Evolutionary conservation across 2,329 filamentous ascomycete species (phyloP).

Genomic region (Alternaria sp.): DNA sequence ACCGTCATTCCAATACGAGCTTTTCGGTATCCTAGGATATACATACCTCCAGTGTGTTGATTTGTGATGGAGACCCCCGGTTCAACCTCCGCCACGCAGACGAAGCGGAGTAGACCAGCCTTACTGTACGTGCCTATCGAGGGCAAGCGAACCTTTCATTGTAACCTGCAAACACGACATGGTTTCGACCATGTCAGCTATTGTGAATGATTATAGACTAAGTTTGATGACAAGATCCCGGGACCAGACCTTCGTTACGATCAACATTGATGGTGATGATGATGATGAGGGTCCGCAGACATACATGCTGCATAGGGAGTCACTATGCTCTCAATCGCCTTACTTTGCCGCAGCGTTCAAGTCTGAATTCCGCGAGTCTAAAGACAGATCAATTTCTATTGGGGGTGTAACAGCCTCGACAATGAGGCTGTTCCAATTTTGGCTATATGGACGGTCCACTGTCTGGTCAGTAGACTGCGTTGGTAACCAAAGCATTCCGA

Average conservation of each 20-base stretch:
- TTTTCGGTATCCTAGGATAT: neutral
- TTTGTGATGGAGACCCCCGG: accelerated
- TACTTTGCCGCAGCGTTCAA: neutral
- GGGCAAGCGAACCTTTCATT: neutral
- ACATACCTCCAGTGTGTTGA: neutral
- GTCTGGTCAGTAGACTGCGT: neutral
- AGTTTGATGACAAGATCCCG: neutral
- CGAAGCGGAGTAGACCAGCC: neutral
- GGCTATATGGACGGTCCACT: neutral
- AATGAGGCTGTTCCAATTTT: neutral
- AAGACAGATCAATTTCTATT: neutral
- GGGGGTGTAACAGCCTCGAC: neutral
- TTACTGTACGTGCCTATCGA: neutral
- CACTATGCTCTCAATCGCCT: neutral
- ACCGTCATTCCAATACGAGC: too few relatives aligned
- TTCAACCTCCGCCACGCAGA: neutral
- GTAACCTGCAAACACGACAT: neutral
- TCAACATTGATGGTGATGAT: neutral
- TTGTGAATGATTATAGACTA: neutral
- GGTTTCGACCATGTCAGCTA: too few relatives aligned
- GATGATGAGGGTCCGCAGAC: neutral
- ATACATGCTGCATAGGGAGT: neutral
- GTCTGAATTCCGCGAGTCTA: accelerated
- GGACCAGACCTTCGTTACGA: neutral
- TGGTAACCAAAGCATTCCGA: too few relatives aligned